A percentile compares a stretch with the other conserved stretches of the same genome.
These are phyloP conservation scores for Protea cynaroides DNA, from an alignment of 164 flowering plant species.

Conservation along the genomic window DNA sequence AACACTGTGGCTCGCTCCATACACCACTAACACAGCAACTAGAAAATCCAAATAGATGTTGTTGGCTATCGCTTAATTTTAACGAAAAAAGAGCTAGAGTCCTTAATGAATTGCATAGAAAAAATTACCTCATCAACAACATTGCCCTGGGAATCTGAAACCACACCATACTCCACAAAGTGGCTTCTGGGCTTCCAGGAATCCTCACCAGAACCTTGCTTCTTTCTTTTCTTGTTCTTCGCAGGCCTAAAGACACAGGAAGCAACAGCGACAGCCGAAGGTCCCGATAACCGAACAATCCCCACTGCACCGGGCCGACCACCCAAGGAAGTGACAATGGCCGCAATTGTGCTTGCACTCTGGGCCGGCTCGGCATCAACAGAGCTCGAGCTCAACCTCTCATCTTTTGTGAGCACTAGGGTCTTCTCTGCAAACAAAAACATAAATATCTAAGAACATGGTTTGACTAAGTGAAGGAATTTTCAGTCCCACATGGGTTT, in stretches of 20 bases:
- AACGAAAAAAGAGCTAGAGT: not conserved
- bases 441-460: not conserved
- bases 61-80: not conserved
- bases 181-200: slow-evolving; percentile 78
- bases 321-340: slow-evolving; percentile 86
- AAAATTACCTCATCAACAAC: slow-evolving; percentile 73
- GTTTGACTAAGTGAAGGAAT: not conserved
- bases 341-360: slow-evolving; percentile 64
- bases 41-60: not conserved
- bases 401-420: slow-evolving; percentile 34
- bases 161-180: slow-evolving; percentile 84
- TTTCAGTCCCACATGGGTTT: not conserved
- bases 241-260: slow-evolving; percentile 52
- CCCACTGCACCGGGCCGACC: slow-evolving; percentile 89
- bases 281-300: slow-evolving; percentile 79
- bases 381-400: slow-evolving; percentile 24
- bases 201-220: slow-evolving; percentile 13
- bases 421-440: slow-evolving; percentile 20
- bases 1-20: no score
- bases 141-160: slow-evolving; percentile 52
- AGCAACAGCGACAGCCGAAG: slow-evolving; percentile 62
- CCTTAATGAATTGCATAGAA: not conserved
- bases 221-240: slow-evolving; percentile 29
- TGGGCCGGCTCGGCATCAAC: slow-evolving; percentile 4
- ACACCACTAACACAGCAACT: not conserved